Base-by-base conservation (phyloP, 2,329 filamentous ascomycete species). In the Zymoseptoria passerinii region DNA sequence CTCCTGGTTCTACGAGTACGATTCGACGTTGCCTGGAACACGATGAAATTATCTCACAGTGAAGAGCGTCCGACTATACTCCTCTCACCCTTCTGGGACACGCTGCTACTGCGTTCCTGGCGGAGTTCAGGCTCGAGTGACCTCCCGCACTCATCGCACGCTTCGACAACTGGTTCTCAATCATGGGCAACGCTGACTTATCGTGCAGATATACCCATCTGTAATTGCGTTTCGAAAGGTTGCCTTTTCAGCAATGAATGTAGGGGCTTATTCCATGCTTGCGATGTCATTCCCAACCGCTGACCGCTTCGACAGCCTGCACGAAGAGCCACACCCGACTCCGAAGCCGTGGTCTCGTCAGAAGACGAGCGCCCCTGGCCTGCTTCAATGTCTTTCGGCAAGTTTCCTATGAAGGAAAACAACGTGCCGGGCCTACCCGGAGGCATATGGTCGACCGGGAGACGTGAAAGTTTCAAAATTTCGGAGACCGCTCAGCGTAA, bases 311-410 rank as follows among this genome's bases (percentile, higher is more conserved):
- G n/a, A 48, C 54, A 69, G 68, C 61, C 66, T 61, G 81, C 86
- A 57, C 84, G 92, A 67, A 88, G 89, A 56, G 91, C 90, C 7
- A 96, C 92, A 1, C 92, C 92, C 20, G 94, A 97, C 71, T 96
- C 92, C 3, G 92, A 97, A 72, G 92, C 90, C 54, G 78, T 97
- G 60, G 91, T 88, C 55, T 97, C 92, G 65, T 96, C 92, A 10
- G 94, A 97, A 73, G 94, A 97, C 72, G 94, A 99, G 73, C 81
- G 67, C 29, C 70, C 70, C 4, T 72, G 70, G 70, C 70, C 70
- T 28, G 58, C 66, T 49, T 79, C 58, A 88, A 96, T 61, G 80
- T 84, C 66, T 28, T 72, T 70, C 80, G 82, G 65, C 79, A 70
- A 60, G 61, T 66, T 66, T 23, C 66, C 66, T 28, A 58, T 67